Percentiles rank a stretch among this genome's conserved stretches.
Evolutionary conservation across 352 stramenopile species (phyloP).

Genomic region (Globisporangium camurandrum): DNA sequence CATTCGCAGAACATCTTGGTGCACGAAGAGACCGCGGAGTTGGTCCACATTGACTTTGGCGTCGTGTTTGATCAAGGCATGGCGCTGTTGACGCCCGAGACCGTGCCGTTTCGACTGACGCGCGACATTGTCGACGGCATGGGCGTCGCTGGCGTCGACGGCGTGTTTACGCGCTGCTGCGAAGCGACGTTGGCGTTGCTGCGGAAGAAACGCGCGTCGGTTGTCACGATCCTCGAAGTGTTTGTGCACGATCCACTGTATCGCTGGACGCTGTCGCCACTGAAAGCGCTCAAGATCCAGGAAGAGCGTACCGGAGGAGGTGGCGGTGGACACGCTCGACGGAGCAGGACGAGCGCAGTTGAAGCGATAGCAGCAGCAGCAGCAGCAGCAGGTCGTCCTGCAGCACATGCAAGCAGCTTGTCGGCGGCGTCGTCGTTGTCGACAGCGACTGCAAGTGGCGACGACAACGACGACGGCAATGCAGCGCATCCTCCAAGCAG

Average conservation of each 20-base stretch:
- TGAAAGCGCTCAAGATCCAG: constrained; percentile 84
- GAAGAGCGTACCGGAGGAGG: constrained; percentile 24
- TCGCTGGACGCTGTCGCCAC: constrained; percentile 93
- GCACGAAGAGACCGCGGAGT: constrained; percentile 93
- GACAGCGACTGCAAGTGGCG: background rate
- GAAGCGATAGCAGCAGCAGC: constrained; percentile 8
- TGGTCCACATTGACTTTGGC: constrained; percentile 99
- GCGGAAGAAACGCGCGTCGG: constrained; percentile 87
- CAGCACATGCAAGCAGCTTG: constrained; percentile 10
- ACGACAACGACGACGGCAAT: background rate
- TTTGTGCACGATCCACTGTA: constrained; percentile 99
- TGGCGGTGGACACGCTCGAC: background rate
- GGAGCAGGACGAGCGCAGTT: background rate
- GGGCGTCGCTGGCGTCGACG: constrained; percentile 94
- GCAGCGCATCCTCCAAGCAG: too few relatives aligned
- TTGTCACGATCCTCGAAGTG: constrained; percentile 98
- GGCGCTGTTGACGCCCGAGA: constrained; percentile 94
- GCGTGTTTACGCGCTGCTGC: constrained; percentile 92
- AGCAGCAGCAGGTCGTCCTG: constrained; percentile 15
- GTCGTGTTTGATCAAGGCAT: constrained; percentile 99
- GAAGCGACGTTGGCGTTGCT: constrained; percentile 91
- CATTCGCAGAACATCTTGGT: constrained; percentile 99
- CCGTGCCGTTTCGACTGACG: constrained; percentile 98
- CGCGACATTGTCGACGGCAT: constrained; percentile 99
- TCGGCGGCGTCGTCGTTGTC: background rate